Evolutionary conservation across 2,329 filamentous ascomycete species (phyloP), one percentile per base, ranked within the genome.

Genomic region (Pseudogymnoascus sp.): DNA sequence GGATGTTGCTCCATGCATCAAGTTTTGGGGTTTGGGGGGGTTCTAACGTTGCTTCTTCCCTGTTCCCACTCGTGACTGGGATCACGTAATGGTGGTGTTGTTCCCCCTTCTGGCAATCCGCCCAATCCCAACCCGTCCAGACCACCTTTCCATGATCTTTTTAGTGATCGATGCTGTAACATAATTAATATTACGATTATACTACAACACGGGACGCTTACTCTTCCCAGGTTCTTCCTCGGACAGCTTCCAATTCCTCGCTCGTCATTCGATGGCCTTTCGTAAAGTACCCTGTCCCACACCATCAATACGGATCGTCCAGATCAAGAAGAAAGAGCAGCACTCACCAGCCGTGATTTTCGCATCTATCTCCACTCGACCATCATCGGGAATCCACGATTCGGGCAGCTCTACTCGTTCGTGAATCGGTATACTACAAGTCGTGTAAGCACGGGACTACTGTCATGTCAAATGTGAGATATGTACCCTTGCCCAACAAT

Each of bases 311-410:
- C 50, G 50, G 50, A 14, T 50, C 44, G 61, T 59, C 18, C 50
- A 56, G n/a, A 56, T 56, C 28, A 56, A 56, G 28, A 56, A 33
- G 47, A 53, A 53, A 18, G 16, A 60, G 18, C 37, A 12, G 4
- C 16, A 77, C 85, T 76, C 77, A 91, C 89, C 94, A 65, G 93
- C 92, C 70, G 93, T 94, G 73, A 97, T 97, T 80, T 97, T 97
- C 64, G 94, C 94, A 76, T 97, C 94, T 72, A 97, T 99, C 76
- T 99, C 94, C n/a, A 97, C 94, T 68, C 93, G 83, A 62, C 92
- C 96, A 76, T 97, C 94, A 66, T 88, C 90, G 11, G 94, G 94
- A 70, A 97, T 97, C 84, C 94, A 86, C 33, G 94, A 89, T 68
- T 96, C 91, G 3, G 93, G 94, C 67, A 97, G 91, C 65, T 95